These are phyloP conservation scores for Phaeosphaeriaceae sp. DNA, from an alignment of 2,329 filamentous ascomycete species.

Conservation along the genomic window DNA sequence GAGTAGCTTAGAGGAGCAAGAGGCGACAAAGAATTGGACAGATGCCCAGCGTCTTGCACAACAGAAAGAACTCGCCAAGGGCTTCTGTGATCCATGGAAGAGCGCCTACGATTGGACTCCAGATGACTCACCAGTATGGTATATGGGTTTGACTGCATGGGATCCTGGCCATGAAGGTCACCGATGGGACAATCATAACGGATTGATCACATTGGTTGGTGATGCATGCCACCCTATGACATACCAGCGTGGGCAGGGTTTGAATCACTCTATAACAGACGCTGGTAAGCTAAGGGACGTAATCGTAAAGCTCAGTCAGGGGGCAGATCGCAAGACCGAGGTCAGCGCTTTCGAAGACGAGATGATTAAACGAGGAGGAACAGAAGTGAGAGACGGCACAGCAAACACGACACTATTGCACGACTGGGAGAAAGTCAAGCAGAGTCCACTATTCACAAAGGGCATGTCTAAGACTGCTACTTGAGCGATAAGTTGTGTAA, in stretches of 20 bases:
- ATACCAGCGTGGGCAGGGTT: slow-evolving; percentile 55
- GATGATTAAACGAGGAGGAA: slow-evolving; percentile 48
- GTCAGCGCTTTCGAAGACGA: slow-evolving; percentile 54
- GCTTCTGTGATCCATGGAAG: slow-evolving; percentile 55
- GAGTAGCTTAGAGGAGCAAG: slow-evolving; percentile 50
- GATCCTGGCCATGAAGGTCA: slow-evolving; percentile 38
- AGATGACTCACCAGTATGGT: slow-evolving; percentile 42
- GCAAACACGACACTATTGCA: slow-evolving; percentile 45
- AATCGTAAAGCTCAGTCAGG: slow-evolving; percentile 31
- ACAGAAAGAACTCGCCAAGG: slow-evolving; percentile 48
- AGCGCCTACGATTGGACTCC: slow-evolving; percentile 46
- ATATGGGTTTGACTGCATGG: slow-evolving; percentile 46
- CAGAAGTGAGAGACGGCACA: slow-evolving; percentile 40
- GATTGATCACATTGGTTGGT: slow-evolving; percentile 47
- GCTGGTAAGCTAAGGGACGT: slow-evolving; percentile 49
- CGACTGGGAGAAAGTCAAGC: slow-evolving; percentile 46
- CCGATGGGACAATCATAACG: slow-evolving; percentile 43
- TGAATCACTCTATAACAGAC: slow-evolving; percentile 58
- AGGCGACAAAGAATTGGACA: slow-evolving; percentile 43
- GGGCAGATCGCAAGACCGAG: slow-evolving; percentile 29
- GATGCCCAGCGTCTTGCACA: slow-evolving; percentile 48
- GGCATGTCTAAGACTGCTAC: slow-evolving; percentile 35
- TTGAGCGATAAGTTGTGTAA: neutral
- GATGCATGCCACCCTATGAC: slow-evolving; percentile 53
- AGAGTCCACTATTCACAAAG: slow-evolving; percentile 42